Evolutionary conservation across 257 asterid species (phyloP).

Genomic region (Oldenlandia corymbosa): DNA sequence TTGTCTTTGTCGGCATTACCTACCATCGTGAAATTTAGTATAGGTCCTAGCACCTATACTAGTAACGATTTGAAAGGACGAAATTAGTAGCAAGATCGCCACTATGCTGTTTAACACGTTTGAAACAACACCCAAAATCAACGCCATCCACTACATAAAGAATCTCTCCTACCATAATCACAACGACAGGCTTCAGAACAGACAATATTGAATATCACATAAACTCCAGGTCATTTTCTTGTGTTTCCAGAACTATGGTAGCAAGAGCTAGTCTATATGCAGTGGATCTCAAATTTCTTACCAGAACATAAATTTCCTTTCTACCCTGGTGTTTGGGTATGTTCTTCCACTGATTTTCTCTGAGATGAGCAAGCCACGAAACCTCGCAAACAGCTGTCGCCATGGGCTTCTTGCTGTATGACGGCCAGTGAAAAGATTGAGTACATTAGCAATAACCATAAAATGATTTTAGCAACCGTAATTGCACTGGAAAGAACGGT

Average conservation of each 20-base stretch:
- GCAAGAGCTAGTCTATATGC: conserved; percentile 86
- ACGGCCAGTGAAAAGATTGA: conserved; percentile 9
- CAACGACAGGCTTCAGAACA: neutral
- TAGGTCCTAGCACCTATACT: no score
- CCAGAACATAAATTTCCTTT: conserved; percentile 79
- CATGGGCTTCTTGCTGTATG: conserved; percentile 62
- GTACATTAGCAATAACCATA: neutral
- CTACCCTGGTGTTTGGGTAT: conserved; percentile 42
- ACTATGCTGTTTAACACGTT: neutral
- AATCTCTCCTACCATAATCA: neutral
- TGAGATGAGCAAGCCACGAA: conserved; percentile 48
- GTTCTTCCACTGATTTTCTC: conserved; percentile 70
- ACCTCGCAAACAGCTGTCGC: conserved; percentile 78
- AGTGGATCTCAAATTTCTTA: conserved; percentile 83
- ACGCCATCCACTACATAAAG: neutral
- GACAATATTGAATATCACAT: conserved; percentile 28
- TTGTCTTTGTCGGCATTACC: no score
- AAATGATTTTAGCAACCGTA: neutral
- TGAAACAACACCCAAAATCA: neutral
- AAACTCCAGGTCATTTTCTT: conserved; percentile 52
- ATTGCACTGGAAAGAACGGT: neutral
- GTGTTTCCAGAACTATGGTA: conserved; percentile 64
- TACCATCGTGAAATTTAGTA: no score
- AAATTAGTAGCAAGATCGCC: no score
- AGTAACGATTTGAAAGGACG: no score